A percentile compares a stretch with the other conserved stretches of the same genome.
Evolutionary conservation across 2,329 filamentous ascomycete genomes (phyloP).

Genomic region (Epichloe amarillans): DNA sequence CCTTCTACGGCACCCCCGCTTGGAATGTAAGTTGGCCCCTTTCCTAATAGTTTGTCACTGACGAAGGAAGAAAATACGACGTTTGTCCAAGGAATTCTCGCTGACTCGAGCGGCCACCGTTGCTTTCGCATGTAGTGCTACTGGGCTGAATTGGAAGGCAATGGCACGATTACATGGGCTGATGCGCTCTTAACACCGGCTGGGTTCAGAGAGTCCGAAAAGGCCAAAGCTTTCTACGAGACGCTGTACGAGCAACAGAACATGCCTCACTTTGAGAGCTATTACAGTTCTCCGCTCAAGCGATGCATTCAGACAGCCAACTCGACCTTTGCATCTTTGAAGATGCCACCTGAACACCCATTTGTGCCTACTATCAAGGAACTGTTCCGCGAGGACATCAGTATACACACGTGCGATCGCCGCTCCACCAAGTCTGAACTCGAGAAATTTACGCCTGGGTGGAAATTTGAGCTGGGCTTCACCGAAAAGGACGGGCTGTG

Average conservation of each 20-base stretch:
- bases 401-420: constrained; percentile 55
- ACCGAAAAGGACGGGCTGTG: constrained; percentile 38
- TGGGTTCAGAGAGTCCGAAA: constrained; percentile 43
- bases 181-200: constrained; percentile 47
- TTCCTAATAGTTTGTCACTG: background rate
- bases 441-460: constrained; percentile 34
- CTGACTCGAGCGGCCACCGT: background rate
- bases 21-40: constrained; percentile 44
- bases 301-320: constrained; percentile 51
- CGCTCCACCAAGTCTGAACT: constrained; percentile 43
- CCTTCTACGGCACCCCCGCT: constrained; percentile 50
- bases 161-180: constrained; percentile 47
- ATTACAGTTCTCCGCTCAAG: constrained; percentile 51
- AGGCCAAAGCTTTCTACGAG: constrained; percentile 47
- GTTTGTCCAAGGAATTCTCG: background rate
- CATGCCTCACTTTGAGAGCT: constrained; percentile 48
- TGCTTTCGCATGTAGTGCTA: constrained; percentile 34
- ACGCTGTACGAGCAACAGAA: constrained; percentile 35
- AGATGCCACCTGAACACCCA: constrained; percentile 32
- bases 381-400: constrained; percentile 50
- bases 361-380: constrained; percentile 53
- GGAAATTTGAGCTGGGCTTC: constrained; percentile 47
- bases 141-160: constrained; percentile 51
- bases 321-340: constrained; percentile 43
- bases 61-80: background rate